Evolutionary conservation across 2,329 filamentous ascomycete species (phyloP).

Genomic region (Chalara sp.): DNA sequence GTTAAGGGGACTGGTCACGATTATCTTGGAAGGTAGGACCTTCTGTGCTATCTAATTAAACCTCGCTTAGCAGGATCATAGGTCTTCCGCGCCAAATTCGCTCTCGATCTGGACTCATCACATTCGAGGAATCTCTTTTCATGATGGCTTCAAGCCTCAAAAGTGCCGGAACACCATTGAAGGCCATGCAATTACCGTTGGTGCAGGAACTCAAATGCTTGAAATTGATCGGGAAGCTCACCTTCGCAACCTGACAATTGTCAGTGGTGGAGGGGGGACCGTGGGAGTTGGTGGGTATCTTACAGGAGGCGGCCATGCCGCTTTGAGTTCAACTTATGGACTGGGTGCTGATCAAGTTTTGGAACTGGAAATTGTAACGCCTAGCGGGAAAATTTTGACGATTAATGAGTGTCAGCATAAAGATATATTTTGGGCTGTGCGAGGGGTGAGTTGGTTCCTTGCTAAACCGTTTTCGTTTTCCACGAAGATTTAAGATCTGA

Average conservation of each 20-base stretch:
- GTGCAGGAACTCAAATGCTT: constrained; percentile 44
- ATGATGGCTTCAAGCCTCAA: constrained; percentile 35
- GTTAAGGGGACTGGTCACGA: constrained; percentile 41
- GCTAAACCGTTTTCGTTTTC: not conserved
- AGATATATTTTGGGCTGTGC: constrained; percentile 59
- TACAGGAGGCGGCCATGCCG: constrained; percentile 54
- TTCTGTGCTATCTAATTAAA: not conserved
- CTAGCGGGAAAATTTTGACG: constrained; percentile 40
- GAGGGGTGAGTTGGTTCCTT: constrained; percentile 37
- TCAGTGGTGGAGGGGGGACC: constrained; percentile 47
- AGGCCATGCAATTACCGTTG: constrained; percentile 43
- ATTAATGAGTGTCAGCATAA: constrained; percentile 45
- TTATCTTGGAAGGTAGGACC: constrained; percentile 19
- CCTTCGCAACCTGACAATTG: constrained; percentile 38
- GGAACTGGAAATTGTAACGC: constrained; percentile 50
- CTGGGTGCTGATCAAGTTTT: constrained; percentile 57
- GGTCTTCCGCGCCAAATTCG: constrained; percentile 34
- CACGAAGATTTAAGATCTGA: not conserved
- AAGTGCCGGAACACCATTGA: constrained; percentile 36
- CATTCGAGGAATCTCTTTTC: constrained; percentile 33
- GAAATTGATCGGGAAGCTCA: constrained; percentile 41
- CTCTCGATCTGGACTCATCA: constrained; percentile 48
- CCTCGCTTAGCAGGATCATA: constrained; percentile 12
- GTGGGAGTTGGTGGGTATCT: constrained; percentile 56
- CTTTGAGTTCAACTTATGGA: constrained; percentile 46